A percentile compares a stretch with the other conserved stretches of the same genome.
These are phyloP conservation scores for Stemphylium beticola DNA, from an alignment of 2,329 filamentous ascomycete species.

Conservation along the genomic window DNA sequence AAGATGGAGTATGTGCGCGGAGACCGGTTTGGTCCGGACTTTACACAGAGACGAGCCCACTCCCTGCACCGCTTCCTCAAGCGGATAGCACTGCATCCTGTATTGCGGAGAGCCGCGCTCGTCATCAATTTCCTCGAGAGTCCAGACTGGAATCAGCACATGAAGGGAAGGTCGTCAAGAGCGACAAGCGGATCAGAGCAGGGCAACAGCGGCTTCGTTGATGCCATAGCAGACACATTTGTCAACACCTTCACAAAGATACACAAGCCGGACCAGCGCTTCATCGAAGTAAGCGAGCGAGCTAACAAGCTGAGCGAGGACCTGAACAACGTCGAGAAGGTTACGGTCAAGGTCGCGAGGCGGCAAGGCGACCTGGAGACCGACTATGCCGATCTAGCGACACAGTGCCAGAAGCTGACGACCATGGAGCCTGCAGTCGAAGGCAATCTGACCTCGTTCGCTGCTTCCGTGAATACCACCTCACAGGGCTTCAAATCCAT, in stretches of 20 bases:
- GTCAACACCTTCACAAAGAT: constrained; percentile 97
- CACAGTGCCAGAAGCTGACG: constrained; percentile 93
- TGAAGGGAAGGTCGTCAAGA: constrained; percentile 77
- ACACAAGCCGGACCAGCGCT: constrained; percentile 91
- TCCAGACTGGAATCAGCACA: constrained; percentile 94
- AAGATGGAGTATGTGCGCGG: constrained; percentile 98
- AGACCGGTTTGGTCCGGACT: constrained; percentile 92
- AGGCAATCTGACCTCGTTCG: constrained; percentile 81
- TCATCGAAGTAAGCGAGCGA: constrained; percentile 91
- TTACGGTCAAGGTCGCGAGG: constrained; percentile 87
- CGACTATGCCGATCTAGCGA: constrained; percentile 87
- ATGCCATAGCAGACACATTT: constrained; percentile 93
- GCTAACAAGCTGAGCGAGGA: constrained; percentile 93
- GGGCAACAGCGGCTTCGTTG: constrained; percentile 76
- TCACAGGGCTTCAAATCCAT: constrained; percentile 78
- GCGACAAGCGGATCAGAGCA: constrained; percentile 55
- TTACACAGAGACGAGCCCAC: constrained; percentile 85
- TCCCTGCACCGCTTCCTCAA: constrained; percentile 90
- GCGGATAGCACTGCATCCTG: constrained; percentile 84
- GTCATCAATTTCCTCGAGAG: constrained; percentile 91
- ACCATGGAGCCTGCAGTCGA: constrained; percentile 88
- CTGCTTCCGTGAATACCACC: constrained; percentile 83
- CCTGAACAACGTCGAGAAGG: constrained; percentile 89
- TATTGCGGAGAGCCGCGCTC: constrained; percentile 80
- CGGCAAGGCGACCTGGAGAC: constrained; percentile 85